Base-by-base conservation (phyloP, 805 yeast genomes). In the Komagataella phaffii region DNA sequence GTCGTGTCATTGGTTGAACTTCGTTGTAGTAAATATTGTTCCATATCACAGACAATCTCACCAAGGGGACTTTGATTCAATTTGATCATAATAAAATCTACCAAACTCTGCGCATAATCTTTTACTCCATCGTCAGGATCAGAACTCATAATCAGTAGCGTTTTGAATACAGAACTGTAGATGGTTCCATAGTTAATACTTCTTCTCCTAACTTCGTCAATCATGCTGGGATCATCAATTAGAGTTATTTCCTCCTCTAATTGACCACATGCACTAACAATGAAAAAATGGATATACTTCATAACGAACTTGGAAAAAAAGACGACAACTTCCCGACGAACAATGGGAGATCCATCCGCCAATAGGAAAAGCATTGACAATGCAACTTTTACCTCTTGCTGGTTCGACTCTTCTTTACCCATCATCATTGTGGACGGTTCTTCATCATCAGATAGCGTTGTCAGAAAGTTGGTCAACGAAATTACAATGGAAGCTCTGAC, bases 71-170 rank as follows among this genome's bases (percentile, higher is more conserved):
- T 75, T 49, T 82, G 81, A 54, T 80, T 76, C 50, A 91, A 67
- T 53, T 79, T 76, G 49, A 77, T 61, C 64, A 86, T 69, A 19
- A 89, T 80, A 54, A 75, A 80, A 63, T 89, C 97, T 17, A 88
- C 82, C 12, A 88, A 76, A 24, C 76, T 79, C 52, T 81, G 83
- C 0, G 96, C 91, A 54, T 79, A 72, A 49, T 76, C 76, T 53
- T 78, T 80, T 6, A 90, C 89, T 64, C 88, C 96, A 43, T 76
- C 68, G 64, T 85, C 93, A 0, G 98, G 96, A 64, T 93, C 99
- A 56, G 85, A 89, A 1, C 95, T 78, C 24, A 88, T 66, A 24
- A 88, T 80, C 48, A 93, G 70, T 40, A 91, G 64, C 0, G 91
- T 81, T 57, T 88, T 86, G 96, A 98, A 93, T 7, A 85, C 79